These are phyloP conservation scores for Citrullus colocynthis DNA, from an alignment of 306 rosid species.

Conservation along the genomic window DNA sequence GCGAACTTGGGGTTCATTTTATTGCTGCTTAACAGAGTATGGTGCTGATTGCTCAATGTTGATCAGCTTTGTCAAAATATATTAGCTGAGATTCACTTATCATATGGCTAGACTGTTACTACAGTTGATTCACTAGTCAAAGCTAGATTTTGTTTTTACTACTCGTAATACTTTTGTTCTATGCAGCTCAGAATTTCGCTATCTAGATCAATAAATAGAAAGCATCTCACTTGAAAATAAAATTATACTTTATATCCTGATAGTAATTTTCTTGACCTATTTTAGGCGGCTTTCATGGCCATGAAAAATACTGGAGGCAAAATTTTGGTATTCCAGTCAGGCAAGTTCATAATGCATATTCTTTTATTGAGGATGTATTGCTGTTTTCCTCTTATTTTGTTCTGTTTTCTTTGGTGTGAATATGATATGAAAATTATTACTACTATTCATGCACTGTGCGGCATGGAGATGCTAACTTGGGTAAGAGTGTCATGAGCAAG, in stretches of 20 bases:
- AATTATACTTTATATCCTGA: not conserved
- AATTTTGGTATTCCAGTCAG: slow-evolving; percentile 92
- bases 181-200: not conserved
- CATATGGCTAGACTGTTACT: not conserved
- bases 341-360: slow-evolving; percentile 30
- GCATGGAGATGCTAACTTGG: not conserved
- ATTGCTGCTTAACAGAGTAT: not conserved
- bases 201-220: not conserved
- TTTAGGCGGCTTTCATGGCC: slow-evolving; percentile 89
- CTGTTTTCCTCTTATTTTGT: not conserved
- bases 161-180: not conserved
- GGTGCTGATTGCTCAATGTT: not conserved
- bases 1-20: not conserved
- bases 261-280: slow-evolving; percentile 1
- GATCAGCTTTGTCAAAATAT: not conserved
- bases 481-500: not conserved
- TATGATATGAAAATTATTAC: not conserved
- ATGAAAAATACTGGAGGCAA: slow-evolving; percentile 93
- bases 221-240: not conserved
- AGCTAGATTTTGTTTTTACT: not conserved
- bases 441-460: not conserved
- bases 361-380: not conserved
- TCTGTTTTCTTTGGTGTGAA: not conserved
- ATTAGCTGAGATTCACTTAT: not conserved
- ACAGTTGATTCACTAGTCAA: not conserved